Conservation (phyloP, 495 filamentous ascomycete species). For the Astrocystis sublimbata region DNA sequence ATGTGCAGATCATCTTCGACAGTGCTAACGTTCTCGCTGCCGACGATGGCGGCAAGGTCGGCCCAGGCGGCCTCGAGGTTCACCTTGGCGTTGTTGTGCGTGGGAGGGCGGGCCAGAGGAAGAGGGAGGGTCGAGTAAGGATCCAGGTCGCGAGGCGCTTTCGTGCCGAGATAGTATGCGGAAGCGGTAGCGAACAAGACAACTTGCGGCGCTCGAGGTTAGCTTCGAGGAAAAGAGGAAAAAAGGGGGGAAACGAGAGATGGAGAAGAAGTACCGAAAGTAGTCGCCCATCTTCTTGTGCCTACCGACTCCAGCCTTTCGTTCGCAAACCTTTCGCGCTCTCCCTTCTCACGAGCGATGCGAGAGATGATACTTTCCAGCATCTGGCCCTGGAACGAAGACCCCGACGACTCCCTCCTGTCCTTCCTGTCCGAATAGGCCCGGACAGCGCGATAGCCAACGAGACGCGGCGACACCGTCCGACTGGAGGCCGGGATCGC, state of each 20-base stretch:
- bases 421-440: constrained; percentile 27
- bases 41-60: constrained; percentile 83
- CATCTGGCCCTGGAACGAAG: constrained; percentile 81
- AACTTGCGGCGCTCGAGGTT: constrained; percentile 33
- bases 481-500: constrained; percentile 14
- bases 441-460: constrained; percentile 14
- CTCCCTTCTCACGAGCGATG: constrained; percentile 69
- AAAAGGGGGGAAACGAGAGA: not conserved
- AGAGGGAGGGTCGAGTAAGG: constrained; percentile 75
- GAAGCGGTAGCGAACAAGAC: constrained; percentile 60
- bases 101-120: constrained; percentile 55
- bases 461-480: constrained; percentile 16
- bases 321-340: constrained; percentile 65
- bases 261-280: constrained; percentile 57
- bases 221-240: not conserved
- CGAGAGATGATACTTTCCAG: constrained; percentile 80
- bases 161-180: constrained; percentile 72
- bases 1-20: constrained; percentile 60
- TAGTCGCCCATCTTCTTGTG: constrained; percentile 59
- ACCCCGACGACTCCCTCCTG: constrained; percentile 25
- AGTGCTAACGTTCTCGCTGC: constrained; percentile 82
- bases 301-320: constrained; percentile 54
- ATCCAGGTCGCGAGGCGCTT: constrained; percentile 58
- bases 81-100: constrained; percentile 67
- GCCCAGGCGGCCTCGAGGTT: constrained; percentile 93